Evolutionary conservation across 495 filamentous ascomycete genomes (phyloP).

Genomic region (Trichoderma parareesei): DNA sequence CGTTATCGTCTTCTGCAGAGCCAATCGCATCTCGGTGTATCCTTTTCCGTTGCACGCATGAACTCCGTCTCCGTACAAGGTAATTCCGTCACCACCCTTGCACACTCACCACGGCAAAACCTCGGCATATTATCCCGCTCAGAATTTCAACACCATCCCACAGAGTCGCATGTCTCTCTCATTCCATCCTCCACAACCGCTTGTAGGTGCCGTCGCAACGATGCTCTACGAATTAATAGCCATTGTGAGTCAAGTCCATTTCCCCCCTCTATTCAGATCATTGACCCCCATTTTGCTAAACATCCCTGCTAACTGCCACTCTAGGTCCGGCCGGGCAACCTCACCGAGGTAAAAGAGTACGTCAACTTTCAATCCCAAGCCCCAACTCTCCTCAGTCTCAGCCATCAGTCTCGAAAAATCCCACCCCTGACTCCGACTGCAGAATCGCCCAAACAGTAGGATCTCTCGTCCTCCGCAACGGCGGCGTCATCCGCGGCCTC

Average conservation of each 20-base stretch:
- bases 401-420: conserved; percentile 1
- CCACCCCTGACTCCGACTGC: conserved; percentile 1
- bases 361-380: conserved; percentile 21
- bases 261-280: neutral
- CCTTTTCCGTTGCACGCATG: too few species aligned
- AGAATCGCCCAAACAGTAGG: conserved; percentile 88
- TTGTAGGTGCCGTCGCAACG: conserved; percentile 19
- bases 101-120: neutral
- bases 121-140: neutral
- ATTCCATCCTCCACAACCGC: too few species aligned
- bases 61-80: neutral
- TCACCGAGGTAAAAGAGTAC: conserved; percentile 92
- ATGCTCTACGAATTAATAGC: conserved; percentile 99
- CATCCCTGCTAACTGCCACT: neutral
- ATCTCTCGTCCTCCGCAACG: conserved; percentile 67
- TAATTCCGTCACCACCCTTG: neutral
- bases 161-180: neutral
- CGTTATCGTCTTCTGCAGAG: neutral
- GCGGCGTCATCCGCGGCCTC: conserved; percentile 85
- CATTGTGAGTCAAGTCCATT: conserved; percentile 53
- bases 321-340: conserved; percentile 81
- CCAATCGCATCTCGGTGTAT: too few species aligned
- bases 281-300: neutral
- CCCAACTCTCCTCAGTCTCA: conserved; percentile 9
- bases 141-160: conserved; percentile 11